Percentiles rank a stretch among this genome's conserved stretches.
Evolutionary conservation across 495 filamentous ascomycete species (phyloP).

Genomic region (Trichoderma virens): DNA sequence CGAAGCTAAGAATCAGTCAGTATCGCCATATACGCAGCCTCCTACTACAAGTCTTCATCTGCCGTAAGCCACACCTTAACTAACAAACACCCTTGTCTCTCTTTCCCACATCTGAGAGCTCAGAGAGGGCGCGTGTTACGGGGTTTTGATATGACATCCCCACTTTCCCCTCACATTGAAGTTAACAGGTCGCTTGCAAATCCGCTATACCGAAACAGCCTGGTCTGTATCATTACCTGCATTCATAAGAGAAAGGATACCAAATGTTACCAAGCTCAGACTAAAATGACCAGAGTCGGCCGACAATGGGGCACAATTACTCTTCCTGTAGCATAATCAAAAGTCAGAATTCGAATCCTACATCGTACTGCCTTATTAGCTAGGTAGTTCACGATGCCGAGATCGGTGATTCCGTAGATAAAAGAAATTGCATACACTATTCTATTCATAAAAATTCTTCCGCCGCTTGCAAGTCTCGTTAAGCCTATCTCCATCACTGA

Average conservation of each 20-base stretch:
- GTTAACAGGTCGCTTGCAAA: background rate
- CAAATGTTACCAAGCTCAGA: background rate
- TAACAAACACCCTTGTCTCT: background rate
- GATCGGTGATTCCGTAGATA: background rate
- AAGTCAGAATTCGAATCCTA: no score
- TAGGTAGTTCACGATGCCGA: background rate
- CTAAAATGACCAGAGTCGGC: background rate
- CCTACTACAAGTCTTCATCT: background rate
- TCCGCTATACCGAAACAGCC: background rate
- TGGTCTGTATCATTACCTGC: background rate
- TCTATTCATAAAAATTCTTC: background rate
- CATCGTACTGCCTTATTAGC: no score
- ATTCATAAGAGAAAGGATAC: background rate
- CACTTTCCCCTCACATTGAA: background rate
- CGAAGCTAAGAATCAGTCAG: background rate
- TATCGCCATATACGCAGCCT: background rate
- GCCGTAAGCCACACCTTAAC: background rate
- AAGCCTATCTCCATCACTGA: background rate
- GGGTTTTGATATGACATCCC: background rate
- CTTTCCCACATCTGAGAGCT: background rate
- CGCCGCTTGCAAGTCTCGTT: background rate
- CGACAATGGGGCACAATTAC: background rate
- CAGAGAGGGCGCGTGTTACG: background rate
- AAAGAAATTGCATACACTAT: background rate
- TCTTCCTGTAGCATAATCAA: no score